These are phyloP conservation scores for Zasmidium angulare DNA, from an alignment of 2,329 filamentous ascomycete genomes.

Conservation along the genomic window DNA sequence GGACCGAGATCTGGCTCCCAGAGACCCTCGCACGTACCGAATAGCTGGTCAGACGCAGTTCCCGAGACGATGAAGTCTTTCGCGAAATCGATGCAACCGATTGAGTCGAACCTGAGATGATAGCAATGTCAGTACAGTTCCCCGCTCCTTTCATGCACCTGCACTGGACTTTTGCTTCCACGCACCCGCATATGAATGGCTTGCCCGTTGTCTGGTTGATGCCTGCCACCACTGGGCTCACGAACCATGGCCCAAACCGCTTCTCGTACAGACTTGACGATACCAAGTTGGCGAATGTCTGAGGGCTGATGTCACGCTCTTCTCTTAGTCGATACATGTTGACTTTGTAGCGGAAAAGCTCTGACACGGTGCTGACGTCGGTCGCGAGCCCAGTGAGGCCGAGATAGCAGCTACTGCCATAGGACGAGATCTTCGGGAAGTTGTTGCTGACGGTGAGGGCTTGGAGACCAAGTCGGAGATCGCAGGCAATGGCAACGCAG, in stretches of 20 bases:
- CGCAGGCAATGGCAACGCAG: slow-evolving; percentile 98
- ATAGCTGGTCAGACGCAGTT: slow-evolving; percentile 94
- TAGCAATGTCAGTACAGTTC: slow-evolving; percentile 2
- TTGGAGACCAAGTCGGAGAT: slow-evolving; percentile 95
- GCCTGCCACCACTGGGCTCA: slow-evolving; percentile 90
- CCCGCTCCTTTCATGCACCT: not conserved
- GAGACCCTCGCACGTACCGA: slow-evolving; percentile 95
- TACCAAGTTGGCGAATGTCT: slow-evolving; percentile 96
- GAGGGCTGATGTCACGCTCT: slow-evolving; percentile 91
- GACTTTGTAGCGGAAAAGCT: slow-evolving; percentile 99
- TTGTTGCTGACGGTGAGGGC: slow-evolving; percentile 97
- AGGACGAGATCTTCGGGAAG: slow-evolving; percentile 99
- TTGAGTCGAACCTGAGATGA: slow-evolving; percentile 75
- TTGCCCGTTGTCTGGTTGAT: slow-evolving; percentile 91
- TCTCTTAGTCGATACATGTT: slow-evolving; percentile 99
- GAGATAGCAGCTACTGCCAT: slow-evolving; percentile 85
- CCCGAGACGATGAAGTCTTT: slow-evolving; percentile 99
- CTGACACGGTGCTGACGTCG: slow-evolving; percentile 89
- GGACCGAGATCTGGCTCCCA: slow-evolving; percentile 97
- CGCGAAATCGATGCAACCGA: slow-evolving; percentile 98
- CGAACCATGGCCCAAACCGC: slow-evolving; percentile 95
- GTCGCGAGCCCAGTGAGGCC: slow-evolving; percentile 95
- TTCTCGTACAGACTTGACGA: slow-evolving; percentile 88
- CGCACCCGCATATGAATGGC: slow-evolving; percentile 88
- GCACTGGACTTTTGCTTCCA: not conserved